Conservation (phyloP, 2,329 filamentous ascomycete species). For the Metarhizium sp. region DNA sequence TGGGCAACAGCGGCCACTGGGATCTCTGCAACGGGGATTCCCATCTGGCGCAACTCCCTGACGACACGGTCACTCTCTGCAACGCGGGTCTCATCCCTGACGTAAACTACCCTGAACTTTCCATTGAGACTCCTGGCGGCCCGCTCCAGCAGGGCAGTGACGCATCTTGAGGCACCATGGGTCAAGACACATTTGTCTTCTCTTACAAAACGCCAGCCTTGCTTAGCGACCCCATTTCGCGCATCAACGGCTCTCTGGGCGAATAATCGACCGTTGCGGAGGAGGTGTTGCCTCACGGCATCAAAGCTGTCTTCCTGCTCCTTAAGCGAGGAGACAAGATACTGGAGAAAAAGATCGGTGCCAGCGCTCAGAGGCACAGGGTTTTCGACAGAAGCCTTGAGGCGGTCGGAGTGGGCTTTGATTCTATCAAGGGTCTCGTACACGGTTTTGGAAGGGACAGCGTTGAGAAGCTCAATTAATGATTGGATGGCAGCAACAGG, state of each 20-base stretch:
- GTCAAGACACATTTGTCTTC: constrained; percentile 80
- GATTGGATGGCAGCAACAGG: constrained; percentile 91
- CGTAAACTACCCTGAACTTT: constrained; percentile 79
- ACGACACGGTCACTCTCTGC: constrained; percentile 65
- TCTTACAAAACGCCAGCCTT: constrained; percentile 68
- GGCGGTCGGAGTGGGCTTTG: constrained; percentile 62
- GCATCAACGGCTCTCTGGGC: constrained; percentile 79
- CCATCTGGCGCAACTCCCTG: constrained; percentile 57
- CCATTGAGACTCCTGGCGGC: constrained; percentile 51
- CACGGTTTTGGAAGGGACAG: constrained; percentile 73
- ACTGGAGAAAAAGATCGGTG: constrained; percentile 91
- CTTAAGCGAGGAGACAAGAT: constrained; percentile 68
- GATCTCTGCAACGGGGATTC: constrained; percentile 65
- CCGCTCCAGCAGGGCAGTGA: constrained; percentile 64
- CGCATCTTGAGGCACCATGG: constrained; percentile 78
- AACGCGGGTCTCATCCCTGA: constrained; percentile 45
- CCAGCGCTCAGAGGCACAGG: constrained; percentile 87
- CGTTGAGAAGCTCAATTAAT: constrained; percentile 75
- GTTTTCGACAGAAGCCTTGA: constrained; percentile 75
- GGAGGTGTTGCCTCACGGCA: constrained; percentile 69
- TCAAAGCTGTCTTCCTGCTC: constrained; percentile 56
- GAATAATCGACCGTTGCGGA: constrained; percentile 80
- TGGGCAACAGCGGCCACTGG: constrained; percentile 63
- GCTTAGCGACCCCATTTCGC: constrained; percentile 70
- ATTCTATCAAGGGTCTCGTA: constrained; percentile 89